phyloP scores from a whole-genome alignment of 2,329 filamentous ascomycete genomes.

The Fusarium goolgardi region DNA sequence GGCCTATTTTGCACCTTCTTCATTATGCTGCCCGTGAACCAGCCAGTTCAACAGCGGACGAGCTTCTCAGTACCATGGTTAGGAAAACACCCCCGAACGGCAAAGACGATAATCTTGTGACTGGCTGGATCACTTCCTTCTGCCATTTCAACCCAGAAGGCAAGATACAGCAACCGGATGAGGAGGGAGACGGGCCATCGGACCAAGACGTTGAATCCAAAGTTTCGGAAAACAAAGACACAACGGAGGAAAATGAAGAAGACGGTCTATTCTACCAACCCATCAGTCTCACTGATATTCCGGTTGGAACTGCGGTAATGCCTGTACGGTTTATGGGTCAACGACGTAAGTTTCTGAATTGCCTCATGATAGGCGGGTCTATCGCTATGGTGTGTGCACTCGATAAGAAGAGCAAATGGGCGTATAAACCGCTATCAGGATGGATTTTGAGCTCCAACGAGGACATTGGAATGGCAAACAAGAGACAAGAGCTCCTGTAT shows the following conservation, averaged over 20 bases:
- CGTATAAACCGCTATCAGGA: background rate
- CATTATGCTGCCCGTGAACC: background rate
- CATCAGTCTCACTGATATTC: background rate
- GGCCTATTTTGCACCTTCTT: background rate
- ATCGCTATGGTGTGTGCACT: background rate
- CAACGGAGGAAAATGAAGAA: accelerated
- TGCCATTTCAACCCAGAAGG: background rate
- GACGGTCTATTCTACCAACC: background rate
- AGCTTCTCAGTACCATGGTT: background rate
- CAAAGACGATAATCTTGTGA: background rate
- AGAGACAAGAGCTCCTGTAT: background rate
- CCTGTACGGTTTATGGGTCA: background rate
- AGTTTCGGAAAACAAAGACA: background rate
- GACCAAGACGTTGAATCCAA: background rate
- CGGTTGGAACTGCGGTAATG: background rate
- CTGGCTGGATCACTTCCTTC: background rate
- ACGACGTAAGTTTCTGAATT: too few relatives aligned
- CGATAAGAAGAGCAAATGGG: accelerated
- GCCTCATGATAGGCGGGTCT: background rate
- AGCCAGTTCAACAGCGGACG: too few relatives aligned
- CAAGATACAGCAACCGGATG: accelerated
- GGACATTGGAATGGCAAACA: background rate
- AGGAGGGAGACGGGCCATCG: background rate
- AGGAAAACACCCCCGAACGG: background rate
- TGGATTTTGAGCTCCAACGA: background rate